A percentile compares a stretch with the other conserved stretches of the same genome.
Conservation (phyloP, 257 asterid genomes). For the Datura wrightii region DNA sequence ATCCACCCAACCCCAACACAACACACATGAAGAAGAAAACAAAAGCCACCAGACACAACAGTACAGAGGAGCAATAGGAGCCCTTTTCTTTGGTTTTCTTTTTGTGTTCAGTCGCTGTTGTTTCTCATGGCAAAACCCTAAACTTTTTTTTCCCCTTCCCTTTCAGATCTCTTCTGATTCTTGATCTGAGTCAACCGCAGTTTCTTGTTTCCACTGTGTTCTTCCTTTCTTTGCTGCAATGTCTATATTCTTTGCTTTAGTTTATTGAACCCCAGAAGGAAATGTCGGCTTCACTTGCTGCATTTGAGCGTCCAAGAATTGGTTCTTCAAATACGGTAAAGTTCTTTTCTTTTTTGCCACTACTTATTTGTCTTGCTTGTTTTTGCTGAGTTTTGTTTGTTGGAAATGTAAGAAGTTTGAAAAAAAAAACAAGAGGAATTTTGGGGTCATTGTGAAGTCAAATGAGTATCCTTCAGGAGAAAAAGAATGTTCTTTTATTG, state of each 20-base stretch:
- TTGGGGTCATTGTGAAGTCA: slow-evolving; percentile 5
- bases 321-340: slow-evolving; percentile 87
- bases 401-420: neutral
- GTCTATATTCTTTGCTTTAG: neutral
- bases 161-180: slow-evolving; percentile 3
- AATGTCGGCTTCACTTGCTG: slow-evolving; percentile 85
- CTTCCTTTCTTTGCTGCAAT: neutral
- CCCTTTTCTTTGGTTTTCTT: neutral
- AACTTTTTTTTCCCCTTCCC: neutral
- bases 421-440: neutral
- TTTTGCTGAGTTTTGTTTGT: neutral
- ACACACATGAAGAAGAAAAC: slow-evolving; percentile 12
- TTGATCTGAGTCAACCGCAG: neutral
- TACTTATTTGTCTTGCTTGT: neutral
- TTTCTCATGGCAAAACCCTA: neutral
- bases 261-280: slow-evolving; percentile 27
- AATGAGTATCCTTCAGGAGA: neutral
- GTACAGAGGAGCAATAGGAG: slow-evolving; percentile 23
- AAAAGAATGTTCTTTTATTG: neutral
- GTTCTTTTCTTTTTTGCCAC: neutral
- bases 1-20: neutral
- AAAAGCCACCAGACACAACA: slow-evolving; percentile 11
- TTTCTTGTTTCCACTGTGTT: neutral
- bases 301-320: slow-evolving; percentile 90
- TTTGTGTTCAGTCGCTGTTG: neutral